Evolutionary conservation across 23 red algal genomes (phyloP), one percentile per base, ranked within the genome.

Genomic region (Gracilaria caudata): DNA sequence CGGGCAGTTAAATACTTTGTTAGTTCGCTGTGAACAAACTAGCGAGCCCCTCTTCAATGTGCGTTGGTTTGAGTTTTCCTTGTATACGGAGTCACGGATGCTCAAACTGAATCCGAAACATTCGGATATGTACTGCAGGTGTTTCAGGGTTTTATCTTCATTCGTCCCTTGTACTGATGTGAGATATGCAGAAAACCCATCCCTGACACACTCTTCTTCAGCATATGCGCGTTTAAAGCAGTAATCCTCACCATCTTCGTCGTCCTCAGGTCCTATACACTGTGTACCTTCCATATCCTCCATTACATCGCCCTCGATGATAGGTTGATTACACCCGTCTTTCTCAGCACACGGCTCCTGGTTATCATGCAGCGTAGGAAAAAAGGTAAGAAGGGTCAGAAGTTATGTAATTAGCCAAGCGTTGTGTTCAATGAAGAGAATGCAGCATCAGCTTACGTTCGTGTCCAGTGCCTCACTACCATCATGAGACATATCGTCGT

Each of bases 51-150:
- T 8, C 49, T 53, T 53, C 49, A 53, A 17, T 1, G 49, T 53
- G 1, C 49, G 49, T 17, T 53, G 6, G 12, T 13, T 33, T 54
- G 12, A 17, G 19, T 16, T 17, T 2, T 29, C 4, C 17, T 60
- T 29, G 23, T 60, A 60, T 4, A 60, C 25, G 21, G 57, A 60
- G 23, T 47, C 73, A 10, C 73, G 11, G 0, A 78, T 26, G 14
- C 23, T 10, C 7, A 78, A 34, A 26, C 10, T 25, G 14, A 34
- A 55, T 1, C 73, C 73, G 43, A 47, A 78, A 55, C 40, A 49
- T 7, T 74, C 70, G 6, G 70, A 17, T 4, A 74, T 74, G 23
- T 46, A 74, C 34, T 74, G 70, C 1, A 74, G 7, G 21, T 74
- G n/a, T 14, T 74, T 74, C 9, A 74, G 70, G 1, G 49, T 53